Conservation (phyloP, 2,329 filamentous ascomycete genomes). For the Claviceps cyperi region DNA sequence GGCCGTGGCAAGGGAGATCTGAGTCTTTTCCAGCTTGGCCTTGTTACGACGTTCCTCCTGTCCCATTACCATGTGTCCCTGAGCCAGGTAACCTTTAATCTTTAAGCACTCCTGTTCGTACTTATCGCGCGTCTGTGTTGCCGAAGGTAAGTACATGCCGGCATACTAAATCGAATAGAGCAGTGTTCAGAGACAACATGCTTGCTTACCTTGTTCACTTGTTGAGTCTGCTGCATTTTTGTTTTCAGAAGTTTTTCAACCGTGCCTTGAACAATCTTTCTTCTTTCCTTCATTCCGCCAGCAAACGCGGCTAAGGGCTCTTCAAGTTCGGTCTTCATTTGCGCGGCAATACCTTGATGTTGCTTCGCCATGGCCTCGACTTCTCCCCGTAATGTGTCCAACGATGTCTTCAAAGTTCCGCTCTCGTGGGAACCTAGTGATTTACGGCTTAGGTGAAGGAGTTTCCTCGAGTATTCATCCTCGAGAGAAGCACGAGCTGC, state of each 20-base stretch:
- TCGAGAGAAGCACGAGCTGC: conserved; percentile 81
- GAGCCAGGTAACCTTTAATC: conserved; percentile 95
- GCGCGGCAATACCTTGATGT: conserved; percentile 73
- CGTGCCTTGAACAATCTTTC: conserved; percentile 89
- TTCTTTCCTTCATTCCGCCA: conserved; percentile 87
- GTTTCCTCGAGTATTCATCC: conserved; percentile 87
- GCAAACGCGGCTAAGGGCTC: conserved; percentile 85
- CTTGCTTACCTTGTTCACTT: conserved; percentile 71
- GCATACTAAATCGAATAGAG: not conserved
- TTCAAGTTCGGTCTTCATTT: conserved; percentile 94
- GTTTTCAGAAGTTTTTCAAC: conserved; percentile 89
- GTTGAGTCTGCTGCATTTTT: conserved; percentile 80
- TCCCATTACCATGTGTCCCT: conserved; percentile 99
- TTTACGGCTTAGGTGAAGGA: conserved; percentile 75
- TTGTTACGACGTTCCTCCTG: conserved; percentile 99
- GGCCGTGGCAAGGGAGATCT: conserved; percentile 81
- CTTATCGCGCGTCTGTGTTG: conserved; percentile 60
- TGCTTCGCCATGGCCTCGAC: conserved; percentile 89
- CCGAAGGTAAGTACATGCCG: not conserved
- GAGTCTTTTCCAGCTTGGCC: conserved; percentile 95
- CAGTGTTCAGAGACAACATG: not conserved
- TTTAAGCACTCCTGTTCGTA: conserved; percentile 97
- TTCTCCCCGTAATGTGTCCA: conserved; percentile 79
- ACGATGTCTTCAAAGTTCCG: conserved; percentile 67
- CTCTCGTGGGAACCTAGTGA: conserved; percentile 76